A percentile compares a stretch with the other conserved stretches of the same genome.
These are phyloP conservation scores for Guadua angustifolia DNA, from an alignment of 176 grass and related monocot species.

Conservation along the genomic window DNA sequence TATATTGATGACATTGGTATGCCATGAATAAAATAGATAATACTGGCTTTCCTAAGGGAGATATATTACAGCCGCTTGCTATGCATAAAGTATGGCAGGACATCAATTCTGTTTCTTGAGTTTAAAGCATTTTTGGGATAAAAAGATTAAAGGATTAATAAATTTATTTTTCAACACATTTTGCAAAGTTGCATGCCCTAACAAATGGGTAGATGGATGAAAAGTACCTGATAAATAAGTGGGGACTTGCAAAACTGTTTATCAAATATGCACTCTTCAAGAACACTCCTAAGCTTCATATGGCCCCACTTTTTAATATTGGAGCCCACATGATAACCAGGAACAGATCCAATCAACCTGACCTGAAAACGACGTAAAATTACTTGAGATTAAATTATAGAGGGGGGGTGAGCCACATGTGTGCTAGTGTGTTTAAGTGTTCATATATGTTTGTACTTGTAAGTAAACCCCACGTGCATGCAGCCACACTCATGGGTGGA, in stretches of 20 bases:
- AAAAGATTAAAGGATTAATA: neutral
- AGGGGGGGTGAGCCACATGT: neutral
- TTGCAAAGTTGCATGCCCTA: slow-evolving; percentile 35
- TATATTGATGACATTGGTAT: slow-evolving; percentile 11
- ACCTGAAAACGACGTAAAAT: slow-evolving; percentile 58
- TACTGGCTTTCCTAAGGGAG: neutral
- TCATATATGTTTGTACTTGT: neutral
- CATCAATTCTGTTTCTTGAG: slow-evolving; percentile 9
- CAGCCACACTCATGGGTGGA: too few species aligned
- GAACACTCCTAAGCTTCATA: slow-evolving; percentile 83
- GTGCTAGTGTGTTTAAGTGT: neutral
- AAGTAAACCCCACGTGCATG: neutral
- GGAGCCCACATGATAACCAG: slow-evolving; percentile 81
- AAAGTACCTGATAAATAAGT: slow-evolving; percentile 83
- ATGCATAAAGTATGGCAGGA: slow-evolving; percentile 3
- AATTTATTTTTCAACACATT: slow-evolving; percentile 6
- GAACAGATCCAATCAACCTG: slow-evolving; percentile 87
- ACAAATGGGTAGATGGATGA: slow-evolving; percentile 30
- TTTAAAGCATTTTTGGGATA: neutral
- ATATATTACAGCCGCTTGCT: neutral
- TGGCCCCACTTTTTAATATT: slow-evolving; percentile 92
- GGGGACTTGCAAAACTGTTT: slow-evolving; percentile 89
- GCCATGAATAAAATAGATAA: neutral
- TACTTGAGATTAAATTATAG: slow-evolving; percentile 9
- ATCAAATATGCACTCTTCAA: slow-evolving; percentile 70